phyloP scores from a whole-genome alignment of 2,329 filamentous ascomycete genomes.

The Shiraia sp. region DNA sequence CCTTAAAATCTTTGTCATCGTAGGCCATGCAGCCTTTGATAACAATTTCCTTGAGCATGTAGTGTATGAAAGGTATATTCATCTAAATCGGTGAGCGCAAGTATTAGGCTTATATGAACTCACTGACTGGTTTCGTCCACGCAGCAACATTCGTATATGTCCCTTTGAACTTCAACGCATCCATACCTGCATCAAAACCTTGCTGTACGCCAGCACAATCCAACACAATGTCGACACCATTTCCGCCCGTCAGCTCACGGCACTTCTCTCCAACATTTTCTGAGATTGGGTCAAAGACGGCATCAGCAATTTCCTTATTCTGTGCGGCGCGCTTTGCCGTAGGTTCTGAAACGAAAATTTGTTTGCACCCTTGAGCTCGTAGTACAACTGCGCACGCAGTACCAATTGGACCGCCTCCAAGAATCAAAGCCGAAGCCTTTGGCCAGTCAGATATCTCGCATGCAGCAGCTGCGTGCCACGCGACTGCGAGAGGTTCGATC shows the following conservation, averaged over 20 bases:
- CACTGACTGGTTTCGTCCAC: slow-evolving; percentile 38
- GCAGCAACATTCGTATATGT: slow-evolving; percentile 39
- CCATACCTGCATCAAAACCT: slow-evolving; percentile 35
- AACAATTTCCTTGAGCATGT: slow-evolving; percentile 37
- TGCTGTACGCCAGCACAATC: slow-evolving; percentile 41
- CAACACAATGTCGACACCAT: slow-evolving; percentile 40
- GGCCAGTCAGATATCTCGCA: slow-evolving; percentile 13
- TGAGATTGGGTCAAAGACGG: slow-evolving; percentile 28
- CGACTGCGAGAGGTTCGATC: slow-evolving; percentile 37
- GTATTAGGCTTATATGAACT: no score
- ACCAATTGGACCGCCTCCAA: slow-evolving; percentile 35
- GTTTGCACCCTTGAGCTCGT: slow-evolving; percentile 19
- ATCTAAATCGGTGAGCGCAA: slow-evolving; percentile 21
- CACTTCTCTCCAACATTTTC: slow-evolving; percentile 34
- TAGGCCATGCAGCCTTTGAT: slow-evolving; percentile 37
- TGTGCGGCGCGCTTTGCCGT: slow-evolving; percentile 21
- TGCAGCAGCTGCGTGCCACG: slow-evolving; percentile 31
- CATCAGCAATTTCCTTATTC: slow-evolving; percentile 27
- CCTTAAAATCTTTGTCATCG: slow-evolving; percentile 36
- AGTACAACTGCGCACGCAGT: slow-evolving; percentile 26
- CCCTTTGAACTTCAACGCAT: slow-evolving; percentile 32
- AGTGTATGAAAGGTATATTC: slow-evolving; percentile 25
- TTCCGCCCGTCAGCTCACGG: slow-evolving; percentile 29
- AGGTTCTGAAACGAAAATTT: slow-evolving; percentile 34
- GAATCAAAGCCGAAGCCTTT: slow-evolving; percentile 20